Evolutionary conservation across 352 stramenopile genomes (phyloP).

Genomic region (Globisporangium emineosum): DNA sequence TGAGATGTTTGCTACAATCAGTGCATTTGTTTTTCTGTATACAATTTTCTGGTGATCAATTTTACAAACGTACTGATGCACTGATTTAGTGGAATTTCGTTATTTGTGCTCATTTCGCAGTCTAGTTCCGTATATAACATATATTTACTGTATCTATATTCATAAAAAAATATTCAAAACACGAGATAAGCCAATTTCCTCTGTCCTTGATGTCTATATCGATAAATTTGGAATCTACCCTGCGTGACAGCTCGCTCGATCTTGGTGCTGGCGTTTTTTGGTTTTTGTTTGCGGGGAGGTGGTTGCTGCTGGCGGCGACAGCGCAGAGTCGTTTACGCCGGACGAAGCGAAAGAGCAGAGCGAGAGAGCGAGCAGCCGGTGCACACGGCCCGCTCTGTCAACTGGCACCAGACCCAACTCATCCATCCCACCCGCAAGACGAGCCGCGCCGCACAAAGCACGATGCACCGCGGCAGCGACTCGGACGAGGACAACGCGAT

Average conservation of each 20-base stretch:
- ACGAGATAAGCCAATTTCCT: too few species aligned
- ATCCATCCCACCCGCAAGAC: neutral
- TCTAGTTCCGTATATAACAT: neutral
- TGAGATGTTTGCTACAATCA: neutral
- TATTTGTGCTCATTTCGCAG: neutral
- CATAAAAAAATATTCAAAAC: neutral
- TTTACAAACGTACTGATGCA: neutral
- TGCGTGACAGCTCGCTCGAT: neutral
- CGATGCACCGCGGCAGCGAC: constrained; percentile 24
- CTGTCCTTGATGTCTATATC: too few species aligned
- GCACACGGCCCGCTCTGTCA: neutral
- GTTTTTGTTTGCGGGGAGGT: neutral
- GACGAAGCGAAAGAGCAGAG: neutral
- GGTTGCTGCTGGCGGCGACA: too few species aligned
- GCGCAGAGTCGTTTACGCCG: neutral
- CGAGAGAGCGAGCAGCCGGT: neutral
- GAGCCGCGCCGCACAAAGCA: neutral
- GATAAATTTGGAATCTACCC: neutral
- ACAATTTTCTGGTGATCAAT: neutral
- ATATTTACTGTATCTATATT: neutral
- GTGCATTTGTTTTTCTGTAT: neutral
- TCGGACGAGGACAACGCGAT: constrained; percentile 62
- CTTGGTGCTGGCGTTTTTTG: constrained; percentile 9
- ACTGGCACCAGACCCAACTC: too few species aligned
- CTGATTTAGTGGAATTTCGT: neutral